Evolutionary conservation across 2,329 filamentous ascomycete genomes (phyloP), one percentile per base, ranked within the genome.

Genomic region (Claviceps capensis): DNA sequence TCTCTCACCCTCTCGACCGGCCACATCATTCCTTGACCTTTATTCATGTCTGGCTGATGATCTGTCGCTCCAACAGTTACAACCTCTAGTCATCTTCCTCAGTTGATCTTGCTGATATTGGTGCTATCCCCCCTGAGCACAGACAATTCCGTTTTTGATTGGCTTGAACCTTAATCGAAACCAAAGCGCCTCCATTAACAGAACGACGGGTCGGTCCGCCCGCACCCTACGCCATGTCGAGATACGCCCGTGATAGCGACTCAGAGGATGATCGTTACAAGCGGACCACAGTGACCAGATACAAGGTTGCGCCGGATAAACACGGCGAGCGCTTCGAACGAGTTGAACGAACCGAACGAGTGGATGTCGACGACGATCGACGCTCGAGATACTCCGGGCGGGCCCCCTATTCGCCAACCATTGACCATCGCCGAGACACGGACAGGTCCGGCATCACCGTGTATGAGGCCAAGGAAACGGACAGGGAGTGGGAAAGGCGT

Each of bases 221-320:
- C 42, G 41, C 49, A 57, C 54, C 61, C 63, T 51, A 57, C 56
- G 56, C 61, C 65, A 53, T 54, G 53, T 58, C 65, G 55, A 63
- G 65, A 55, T 60, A 61, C 54, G 68, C 66, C 56, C 65, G 67
- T 50, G 64, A 66, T 49, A 60, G 56, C 54, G 63, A 62, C 47
- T 69, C 64, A 14, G 71, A 73, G 55, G 74, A 76, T 51, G 72
- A 76, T 48, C 64, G 65, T 43, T 72, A 71, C 63, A 68, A 66
- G 59, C 68, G 64, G 54, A 71, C 73, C 5, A 76, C 72, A n/a
- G 69, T 77, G 51, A 72, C 71, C 55, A 71, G 75, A 52, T 78
- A 78, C 67, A 77, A 77, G 61, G 73, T 77, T 30, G 63, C 64
- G 8, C 67, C 70, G 11, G 65, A 61, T 50, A 67, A 68, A 49